Base-by-base conservation (phyloP, 371 early-diverging fungal species). In the Mucor plumbeus region DNA sequence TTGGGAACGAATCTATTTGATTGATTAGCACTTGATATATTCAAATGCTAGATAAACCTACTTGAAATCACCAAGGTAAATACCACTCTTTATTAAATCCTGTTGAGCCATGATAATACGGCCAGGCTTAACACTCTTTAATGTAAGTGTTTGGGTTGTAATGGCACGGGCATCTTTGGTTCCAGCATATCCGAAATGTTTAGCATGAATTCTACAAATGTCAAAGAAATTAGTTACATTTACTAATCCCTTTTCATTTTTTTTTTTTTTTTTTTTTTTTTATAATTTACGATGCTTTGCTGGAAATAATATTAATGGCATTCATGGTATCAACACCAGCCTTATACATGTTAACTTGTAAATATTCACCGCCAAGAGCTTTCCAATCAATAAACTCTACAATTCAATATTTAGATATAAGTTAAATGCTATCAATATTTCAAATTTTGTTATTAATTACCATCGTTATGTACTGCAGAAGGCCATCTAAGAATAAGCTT, bases 141-240 rank as follows among this genome's bases (percentile, higher is more conserved):
- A 91, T 11, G 96, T 92, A 56, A 97, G 90, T 56, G 87, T 78
- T 77, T 99, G 99, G 43, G 90, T 88, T 1, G 99, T 99, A 55
- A 99, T 83, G 0, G 92, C 99, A 43, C 98, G 90, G 65, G 93
- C 94, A 81, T 99, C 99, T 78, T 99, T 99, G n/a, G 95, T 99
- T 13, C 99, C 99, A 0, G 98, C 97, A 82, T 91, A 94, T 4
- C 95, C 85, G 66, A 98, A 89, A 17, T 75, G 70, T 41, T 90
- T 89, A 0, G 76, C 59, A 19, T 75, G 78, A 34, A 83, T 64
- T 41, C 87, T 85, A 69, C 21, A 61, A 38, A 21, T 11, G 36
- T 5, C 19, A 6, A 31, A 15, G n/a, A 43, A 33, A 31, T 34
- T 26, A 41, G 59, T 50, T 40, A 10, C 34, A 14, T 35, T 53